Base-by-base conservation (phyloP, 176 grass and related monocot species). In the Calamus simplicifolius region DNA sequence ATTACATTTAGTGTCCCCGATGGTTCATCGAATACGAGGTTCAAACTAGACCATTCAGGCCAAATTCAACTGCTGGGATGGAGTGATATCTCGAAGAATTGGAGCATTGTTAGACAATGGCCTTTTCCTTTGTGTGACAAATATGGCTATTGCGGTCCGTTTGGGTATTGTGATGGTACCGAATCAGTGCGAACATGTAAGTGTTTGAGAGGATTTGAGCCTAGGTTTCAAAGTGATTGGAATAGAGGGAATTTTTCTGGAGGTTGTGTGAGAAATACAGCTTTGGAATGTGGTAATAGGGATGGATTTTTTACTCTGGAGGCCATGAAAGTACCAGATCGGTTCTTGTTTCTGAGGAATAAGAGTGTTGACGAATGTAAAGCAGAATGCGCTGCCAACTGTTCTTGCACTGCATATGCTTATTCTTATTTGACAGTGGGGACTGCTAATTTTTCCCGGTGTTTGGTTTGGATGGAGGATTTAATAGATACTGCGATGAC, bases 201-300 rank as follows among this genome's bases (percentile, higher is more conserved):
- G 35, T 87, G 85, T 52, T 55, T 82, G 12, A 71, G 82, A 29
- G 79, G 85, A 25, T 87, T 87, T 50, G 58, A 57, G 57, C 85
- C 79, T 0, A 64, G n/a, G 19, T 4, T 29, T 28, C 15, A 29
- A 16, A 66, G 49, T 29, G 50, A 51, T 1, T 66, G 63, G 63
- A 25, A 66, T 6, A 48, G 3, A 3, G 57, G 61, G 5, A 68
- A 43, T 2, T 75, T 70, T 30, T 68, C 52, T 0, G 60, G 4
- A 31, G 84, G 84, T 52, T 87, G 84, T 49, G 54, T 5, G 3
- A 59, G 26, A 19, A 82, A 53, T 52, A 63, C 19, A 21, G 63
- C 1, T 0, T 52, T 57, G 54, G 48, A 49, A 4, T 88, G 75
- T 48, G 50, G 57, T 0, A 31, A 31, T 31, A 1, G 31, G 31